Percentiles rank a stretch among this genome's conserved stretches.
phyloP scores from a whole-genome alignment of 164 flowering plant species.

The Sextonia rubra region DNA sequence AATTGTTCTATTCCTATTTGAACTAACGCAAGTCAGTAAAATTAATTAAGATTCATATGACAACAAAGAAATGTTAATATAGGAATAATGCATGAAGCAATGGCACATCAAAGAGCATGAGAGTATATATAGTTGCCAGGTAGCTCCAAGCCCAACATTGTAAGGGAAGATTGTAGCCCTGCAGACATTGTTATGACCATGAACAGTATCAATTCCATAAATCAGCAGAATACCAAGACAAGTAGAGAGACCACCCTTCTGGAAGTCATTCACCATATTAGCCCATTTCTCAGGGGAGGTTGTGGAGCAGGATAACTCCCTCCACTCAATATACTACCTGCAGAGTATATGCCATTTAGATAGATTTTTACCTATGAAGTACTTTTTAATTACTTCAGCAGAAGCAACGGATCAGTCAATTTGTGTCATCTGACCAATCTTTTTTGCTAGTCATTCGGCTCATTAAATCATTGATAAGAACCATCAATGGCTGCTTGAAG shows the following conservation, averaged over 20 bases:
- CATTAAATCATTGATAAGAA: conserved; percentile 50
- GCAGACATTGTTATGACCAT: conserved; percentile 75
- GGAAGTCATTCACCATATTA: conserved; percentile 57
- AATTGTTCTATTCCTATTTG: too few relatives aligned
- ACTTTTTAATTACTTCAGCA: conserved; percentile 43
- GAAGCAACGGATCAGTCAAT: conserved; percentile 47
- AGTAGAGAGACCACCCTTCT: conserved; percentile 48
- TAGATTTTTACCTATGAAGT: conserved; percentile 44
- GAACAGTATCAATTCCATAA: conserved; percentile 82
- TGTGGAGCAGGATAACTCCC: conserved; percentile 59
- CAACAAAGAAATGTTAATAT: not conserved
- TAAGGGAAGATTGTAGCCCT: conserved; percentile 75
- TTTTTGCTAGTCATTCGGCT: conserved; percentile 62
- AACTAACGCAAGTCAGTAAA: too few relatives aligned
- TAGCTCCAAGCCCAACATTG: conserved; percentile 70
- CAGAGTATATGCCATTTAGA: not conserved
- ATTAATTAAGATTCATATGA: not conserved
- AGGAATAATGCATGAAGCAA: not conserved
- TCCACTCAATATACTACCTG: conserved; percentile 83
- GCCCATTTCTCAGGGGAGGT: conserved; percentile 54
- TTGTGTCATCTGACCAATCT: conserved; percentile 77
- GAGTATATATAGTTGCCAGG: conserved; percentile 33
- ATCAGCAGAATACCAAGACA: conserved; percentile 80
- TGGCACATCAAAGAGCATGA: too few relatives aligned
- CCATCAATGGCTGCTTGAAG: conserved; percentile 37